Evolutionary conservation across 345 rosid genomes (phyloP).

Genomic region (Bruguiera parviflora): DNA sequence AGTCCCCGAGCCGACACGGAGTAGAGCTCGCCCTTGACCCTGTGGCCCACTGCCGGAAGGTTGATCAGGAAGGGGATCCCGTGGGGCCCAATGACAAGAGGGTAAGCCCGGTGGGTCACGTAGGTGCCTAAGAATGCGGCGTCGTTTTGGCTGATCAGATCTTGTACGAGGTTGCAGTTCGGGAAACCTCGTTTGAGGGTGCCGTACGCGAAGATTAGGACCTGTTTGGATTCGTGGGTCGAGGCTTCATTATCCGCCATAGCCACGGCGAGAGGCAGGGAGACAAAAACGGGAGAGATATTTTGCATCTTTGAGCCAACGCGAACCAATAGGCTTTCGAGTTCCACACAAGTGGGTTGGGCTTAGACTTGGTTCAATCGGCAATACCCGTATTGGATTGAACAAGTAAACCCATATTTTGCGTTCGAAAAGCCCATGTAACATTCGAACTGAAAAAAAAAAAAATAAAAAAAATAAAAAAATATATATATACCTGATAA

Average conservation of each 20-base stretch:
- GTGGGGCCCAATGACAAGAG: constrained; percentile 69
- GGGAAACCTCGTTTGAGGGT: constrained; percentile 56
- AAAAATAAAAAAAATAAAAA: no score
- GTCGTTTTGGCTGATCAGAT: constrained; percentile 38
- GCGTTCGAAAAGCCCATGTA: no score
- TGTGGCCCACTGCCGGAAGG: constrained; percentile 47
- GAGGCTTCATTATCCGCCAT: constrained; percentile 13
- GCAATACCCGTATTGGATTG: no score
- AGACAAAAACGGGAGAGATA: no score
- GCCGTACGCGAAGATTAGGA: constrained; percentile 58
- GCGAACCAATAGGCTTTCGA: no score
- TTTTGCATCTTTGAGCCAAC: no score
- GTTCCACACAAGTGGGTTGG: no score
- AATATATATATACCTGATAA: no score
- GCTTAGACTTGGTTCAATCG: no score
- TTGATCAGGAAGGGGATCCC: constrained; percentile 69
- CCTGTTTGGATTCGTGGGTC: background rate
- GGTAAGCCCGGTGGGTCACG: constrained; percentile 40
- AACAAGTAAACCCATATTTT: no score
- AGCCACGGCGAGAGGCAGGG: background rate
- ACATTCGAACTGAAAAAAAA: no score
- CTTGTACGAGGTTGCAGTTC: constrained; percentile 43
- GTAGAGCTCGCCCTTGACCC: constrained; percentile 65
- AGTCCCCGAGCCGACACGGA: constrained; percentile 51
- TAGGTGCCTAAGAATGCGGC: constrained; percentile 47